Base-by-base conservation (phyloP, 352 stramenopile genomes). In the Globisporangium carolinianum region DNA sequence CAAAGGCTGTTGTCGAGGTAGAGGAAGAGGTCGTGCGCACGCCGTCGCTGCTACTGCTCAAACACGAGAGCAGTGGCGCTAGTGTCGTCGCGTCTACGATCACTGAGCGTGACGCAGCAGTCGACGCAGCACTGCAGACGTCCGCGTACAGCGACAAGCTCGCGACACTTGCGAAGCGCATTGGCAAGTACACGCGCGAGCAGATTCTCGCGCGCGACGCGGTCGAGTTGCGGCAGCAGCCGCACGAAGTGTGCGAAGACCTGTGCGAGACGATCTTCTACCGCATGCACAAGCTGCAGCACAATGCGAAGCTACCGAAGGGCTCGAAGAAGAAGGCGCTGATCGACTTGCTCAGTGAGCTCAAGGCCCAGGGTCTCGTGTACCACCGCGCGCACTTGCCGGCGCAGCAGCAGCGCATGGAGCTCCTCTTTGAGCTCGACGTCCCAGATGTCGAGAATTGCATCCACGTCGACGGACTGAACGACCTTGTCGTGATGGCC, bases 281-380 rank as follows among this genome's bases (percentile, higher is more conserved):
- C 45, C 86, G 96, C n/a, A 98, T 99, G 67, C 70, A 73, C 37
- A 88, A 85, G 43, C 68, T 86, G 0, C 84, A 92, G 57, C 79
- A 96, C 53, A 65, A 68, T 14, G 72, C 72, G 32, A 97, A 94
- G 38, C 66, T 90, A 15, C 93, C 93, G 0, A 98, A 98, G 73
- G 91, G 89, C 50, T 93, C 98, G 32, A 99, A 99, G 73, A 96
- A 98, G 76, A 90, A 98, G 58, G 97, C 96, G 14, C 69, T 99
- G 5, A 85, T 98, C 32, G 97, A 99, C 62, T 69, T 99, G 17
- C 85, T 99, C 6, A 66, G 71, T 10, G 91, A 92, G 56, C 67
- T 98, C 2, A 91, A 95, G 55, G 72, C 74, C 1, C 86, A 97
- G 24, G 93, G 91, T 0, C 78, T 97, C 61, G 61, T 60, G 17